Conservation (phyloP, 129 eudicot genomes). For the Flaveria brownii region DNA sequence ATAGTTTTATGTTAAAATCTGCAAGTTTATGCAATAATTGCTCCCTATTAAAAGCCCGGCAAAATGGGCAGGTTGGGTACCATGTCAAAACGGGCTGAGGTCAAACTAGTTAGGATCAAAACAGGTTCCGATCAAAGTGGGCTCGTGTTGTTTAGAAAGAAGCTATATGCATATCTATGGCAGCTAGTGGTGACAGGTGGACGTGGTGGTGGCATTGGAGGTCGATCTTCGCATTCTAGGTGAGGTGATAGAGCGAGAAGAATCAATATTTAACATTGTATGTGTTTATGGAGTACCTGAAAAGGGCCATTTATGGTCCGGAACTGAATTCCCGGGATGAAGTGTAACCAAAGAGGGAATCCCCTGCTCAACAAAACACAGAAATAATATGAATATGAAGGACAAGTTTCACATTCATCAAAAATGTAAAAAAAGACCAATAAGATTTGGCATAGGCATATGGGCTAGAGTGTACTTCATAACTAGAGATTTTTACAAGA, state of each 20-base stretch:
- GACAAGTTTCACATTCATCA: slow-evolving; percentile 7
- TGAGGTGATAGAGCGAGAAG: not conserved
- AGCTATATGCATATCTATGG: not conserved
- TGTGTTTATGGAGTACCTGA: slow-evolving; percentile 47
- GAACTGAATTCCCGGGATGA: slow-evolving; percentile 78
- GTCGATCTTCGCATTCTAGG: not conserved
- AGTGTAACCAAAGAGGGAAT: slow-evolving; percentile 84
- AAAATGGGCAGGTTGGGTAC: not conserved
- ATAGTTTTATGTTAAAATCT: slow-evolving; percentile 1
- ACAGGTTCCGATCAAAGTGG: not conserved
- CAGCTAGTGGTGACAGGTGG: not conserved
- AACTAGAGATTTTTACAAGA: not conserved
- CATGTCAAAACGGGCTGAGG: not conserved
- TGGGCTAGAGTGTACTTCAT: slow-evolving; percentile 13
- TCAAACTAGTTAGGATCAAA: not conserved
- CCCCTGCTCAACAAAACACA: slow-evolving; percentile 52
- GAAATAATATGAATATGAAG: slow-evolving; percentile 7
- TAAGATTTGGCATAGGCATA: not conserved
- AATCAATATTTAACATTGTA: not conserved
- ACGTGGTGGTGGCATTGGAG: not conserved
- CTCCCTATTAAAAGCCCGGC: not conserved
- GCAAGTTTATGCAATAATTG: slow-evolving; percentile 2
- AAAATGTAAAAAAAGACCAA: not conserved
- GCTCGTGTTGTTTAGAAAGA: not conserved
- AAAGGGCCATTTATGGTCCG: slow-evolving; percentile 65